Conservation (phyloP, 1,284 basidiomycete species). For the Sutorius eximius region DNA sequence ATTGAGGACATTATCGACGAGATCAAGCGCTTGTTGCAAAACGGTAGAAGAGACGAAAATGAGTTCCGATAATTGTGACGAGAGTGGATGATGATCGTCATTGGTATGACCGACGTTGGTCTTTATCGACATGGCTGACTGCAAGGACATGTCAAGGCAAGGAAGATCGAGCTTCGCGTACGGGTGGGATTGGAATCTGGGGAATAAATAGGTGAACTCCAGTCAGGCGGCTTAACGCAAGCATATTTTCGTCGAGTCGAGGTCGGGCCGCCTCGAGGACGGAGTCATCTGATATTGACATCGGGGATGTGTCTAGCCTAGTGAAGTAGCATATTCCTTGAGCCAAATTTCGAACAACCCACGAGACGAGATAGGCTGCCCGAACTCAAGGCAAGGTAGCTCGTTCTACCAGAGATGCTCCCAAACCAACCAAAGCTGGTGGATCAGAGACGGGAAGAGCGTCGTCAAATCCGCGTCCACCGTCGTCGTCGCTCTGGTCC, state of each 20-base stretch:
- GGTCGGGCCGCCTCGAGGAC: constrained; percentile 29
- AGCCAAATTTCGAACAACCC: constrained; percentile 76
- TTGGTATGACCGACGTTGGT: constrained; percentile 6
- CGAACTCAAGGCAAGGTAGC: constrained; percentile 78
- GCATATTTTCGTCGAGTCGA: constrained; percentile 22
- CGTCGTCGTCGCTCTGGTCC: constrained; percentile 76
- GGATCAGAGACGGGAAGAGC: constrained; percentile 75
- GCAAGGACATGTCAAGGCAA: constrained; percentile 3
- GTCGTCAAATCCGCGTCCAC: constrained; percentile 39
- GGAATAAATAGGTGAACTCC: constrained; percentile 18
- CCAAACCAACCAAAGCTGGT: constrained; percentile 33
- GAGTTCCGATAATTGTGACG: constrained; percentile 47
- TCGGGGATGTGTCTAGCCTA: constrained; percentile 6
- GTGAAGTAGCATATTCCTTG: constrained; percentile 55
- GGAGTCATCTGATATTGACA: constrained; percentile 16
- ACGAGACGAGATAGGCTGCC: constrained; percentile 45
- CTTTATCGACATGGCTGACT: constrained; percentile 24
- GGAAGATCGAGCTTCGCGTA: neutral
- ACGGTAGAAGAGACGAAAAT: constrained; percentile 64
- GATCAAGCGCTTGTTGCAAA: constrained; percentile 67
- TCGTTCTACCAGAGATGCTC: constrained; percentile 64
- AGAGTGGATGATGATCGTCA: constrained; percentile 12
- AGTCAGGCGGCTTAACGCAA: neutral
- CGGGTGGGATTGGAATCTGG: neutral
- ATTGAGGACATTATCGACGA: constrained; percentile 62